phyloP scores from a whole-genome alignment of 2,329 filamentous ascomycete species.

The Colletotrichum sp. region DNA sequence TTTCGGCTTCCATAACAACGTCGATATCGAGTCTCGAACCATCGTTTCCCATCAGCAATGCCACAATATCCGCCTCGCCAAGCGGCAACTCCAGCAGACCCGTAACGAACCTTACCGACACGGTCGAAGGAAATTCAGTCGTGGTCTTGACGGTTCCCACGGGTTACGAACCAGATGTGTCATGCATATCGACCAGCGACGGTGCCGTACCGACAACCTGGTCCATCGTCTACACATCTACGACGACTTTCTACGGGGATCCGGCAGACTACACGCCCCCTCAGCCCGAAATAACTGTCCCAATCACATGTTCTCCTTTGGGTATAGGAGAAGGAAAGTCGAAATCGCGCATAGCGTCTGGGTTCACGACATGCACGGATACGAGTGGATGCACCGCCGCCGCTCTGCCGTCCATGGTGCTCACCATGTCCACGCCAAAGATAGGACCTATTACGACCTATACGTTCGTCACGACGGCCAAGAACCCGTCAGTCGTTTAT shows the following conservation, averaged over 20 bases:
- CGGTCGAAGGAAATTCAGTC: background rate
- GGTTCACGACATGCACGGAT: background rate
- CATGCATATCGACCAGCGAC: background rate
- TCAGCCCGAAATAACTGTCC: conserved; percentile 44
- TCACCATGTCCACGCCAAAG: conserved; percentile 15
- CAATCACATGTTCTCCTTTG: conserved; percentile 17
- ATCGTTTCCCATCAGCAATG: background rate
- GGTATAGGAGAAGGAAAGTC: background rate
- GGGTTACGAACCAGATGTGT: background rate
- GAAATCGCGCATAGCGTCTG: background rate
- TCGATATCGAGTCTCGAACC: background rate
- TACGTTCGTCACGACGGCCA: conserved; percentile 57
- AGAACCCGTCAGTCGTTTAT: conserved; percentile 56
- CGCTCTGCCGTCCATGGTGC: background rate
- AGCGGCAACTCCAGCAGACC: background rate
- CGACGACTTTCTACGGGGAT: conserved; percentile 53
- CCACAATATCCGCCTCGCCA: background rate
- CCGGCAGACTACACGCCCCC: conserved; percentile 51
- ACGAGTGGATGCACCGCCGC: background rate
- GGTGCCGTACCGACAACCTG: conserved; percentile 33
- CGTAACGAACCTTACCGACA: background rate
- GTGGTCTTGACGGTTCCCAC: background rate
- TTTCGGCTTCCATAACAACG: background rate
- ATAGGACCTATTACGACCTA: conserved; percentile 30
- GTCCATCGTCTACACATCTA: conserved; percentile 53